A percentile compares a stretch with the other conserved stretches of the same genome.
These are phyloP conservation scores for Letharia columbiana DNA, from an alignment of 495 filamentous ascomycete genomes.

Conservation along the genomic window DNA sequence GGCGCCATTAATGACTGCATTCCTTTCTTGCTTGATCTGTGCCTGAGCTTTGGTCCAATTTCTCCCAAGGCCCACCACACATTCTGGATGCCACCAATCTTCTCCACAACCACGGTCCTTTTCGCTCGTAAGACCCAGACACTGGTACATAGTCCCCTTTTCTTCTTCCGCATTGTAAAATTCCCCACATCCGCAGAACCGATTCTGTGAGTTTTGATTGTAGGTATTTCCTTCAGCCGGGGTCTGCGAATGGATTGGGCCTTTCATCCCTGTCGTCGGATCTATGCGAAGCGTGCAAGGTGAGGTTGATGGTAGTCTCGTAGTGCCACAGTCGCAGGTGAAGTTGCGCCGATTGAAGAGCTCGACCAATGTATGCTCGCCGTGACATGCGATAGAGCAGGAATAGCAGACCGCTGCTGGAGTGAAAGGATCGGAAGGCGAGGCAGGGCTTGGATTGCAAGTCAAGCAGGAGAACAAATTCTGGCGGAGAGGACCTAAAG, in stretches of 20 bases:
- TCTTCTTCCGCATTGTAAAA: constrained; percentile 79
- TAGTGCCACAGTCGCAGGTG: constrained; percentile 93
- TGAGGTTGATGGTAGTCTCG: constrained; percentile 56
- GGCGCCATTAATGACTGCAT: constrained; percentile 22
- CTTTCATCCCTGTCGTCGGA: constrained; percentile 61
- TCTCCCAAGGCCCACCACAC: constrained; percentile 68
- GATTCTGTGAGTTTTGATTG: constrained; percentile 88
- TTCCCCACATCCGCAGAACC: constrained; percentile 83
- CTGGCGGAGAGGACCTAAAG: constrained; percentile 78
- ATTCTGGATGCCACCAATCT: constrained; percentile 98
- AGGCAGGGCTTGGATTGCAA: constrained; percentile 70
- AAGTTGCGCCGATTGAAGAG: constrained; percentile 94
- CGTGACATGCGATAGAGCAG: constrained; percentile 93
- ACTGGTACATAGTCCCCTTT: constrained; percentile 99
- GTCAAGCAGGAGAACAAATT: constrained; percentile 83
- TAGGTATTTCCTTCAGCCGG: constrained; percentile 71
- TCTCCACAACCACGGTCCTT: constrained; percentile 87
- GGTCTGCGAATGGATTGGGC: constrained; percentile 63
- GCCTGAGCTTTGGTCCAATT: constrained; percentile 34
- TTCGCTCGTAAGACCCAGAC: constrained; percentile 70
- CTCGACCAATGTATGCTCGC: constrained; percentile 89
- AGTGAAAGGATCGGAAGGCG: constrained; percentile 52
- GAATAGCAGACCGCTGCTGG: constrained; percentile 89
- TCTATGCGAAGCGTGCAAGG: constrained; percentile 75
- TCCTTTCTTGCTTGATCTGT: constrained; percentile 26